These are phyloP conservation scores for Warburgia ugandensis DNA, from an alignment of 164 flowering plant species.

Conservation along the genomic window DNA sequence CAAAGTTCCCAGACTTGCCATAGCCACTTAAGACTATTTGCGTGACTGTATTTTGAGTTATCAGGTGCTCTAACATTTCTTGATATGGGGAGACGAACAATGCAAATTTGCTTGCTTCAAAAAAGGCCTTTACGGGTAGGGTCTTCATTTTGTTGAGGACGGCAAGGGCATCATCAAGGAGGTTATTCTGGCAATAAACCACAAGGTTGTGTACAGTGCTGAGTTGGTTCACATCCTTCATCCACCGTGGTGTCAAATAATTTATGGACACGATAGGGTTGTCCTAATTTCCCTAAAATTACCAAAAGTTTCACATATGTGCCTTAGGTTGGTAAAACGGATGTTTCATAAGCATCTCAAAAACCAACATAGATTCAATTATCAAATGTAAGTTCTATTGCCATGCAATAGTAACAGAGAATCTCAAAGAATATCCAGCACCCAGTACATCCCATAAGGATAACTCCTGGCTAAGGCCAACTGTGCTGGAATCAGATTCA, in stretches of 20 bases:
- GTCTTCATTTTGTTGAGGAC: constrained; percentile 65
- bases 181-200: constrained; percentile 69
- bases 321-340: constrained; percentile 82
- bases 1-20: constrained; percentile 77
- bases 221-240: constrained; percentile 75
- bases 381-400: too few species aligned
- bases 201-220: constrained; percentile 82
- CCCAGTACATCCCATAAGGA: too few species aligned
- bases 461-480: too few species aligned
- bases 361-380: constrained; percentile 59
- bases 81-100: constrained; percentile 56
- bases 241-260: constrained; percentile 79
- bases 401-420: too few species aligned
- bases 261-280: constrained; percentile 62
- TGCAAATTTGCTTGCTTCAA: constrained; percentile 61
- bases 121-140: constrained; percentile 79
- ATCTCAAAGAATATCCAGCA: too few species aligned
- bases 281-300: constrained; percentile 73
- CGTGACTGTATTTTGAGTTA: constrained; percentile 83
- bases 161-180: constrained; percentile 66
- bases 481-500: too few species aligned
- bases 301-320: constrained; percentile 90
- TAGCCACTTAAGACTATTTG: constrained; percentile 83
- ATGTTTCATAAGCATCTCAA: constrained; percentile 79
- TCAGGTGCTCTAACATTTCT: constrained; percentile 65